Percentiles rank a stretch among this genome's conserved stretches.
phyloP scores from a whole-genome alignment of 345 rosid species.

The Murraya paniculata region DNA sequence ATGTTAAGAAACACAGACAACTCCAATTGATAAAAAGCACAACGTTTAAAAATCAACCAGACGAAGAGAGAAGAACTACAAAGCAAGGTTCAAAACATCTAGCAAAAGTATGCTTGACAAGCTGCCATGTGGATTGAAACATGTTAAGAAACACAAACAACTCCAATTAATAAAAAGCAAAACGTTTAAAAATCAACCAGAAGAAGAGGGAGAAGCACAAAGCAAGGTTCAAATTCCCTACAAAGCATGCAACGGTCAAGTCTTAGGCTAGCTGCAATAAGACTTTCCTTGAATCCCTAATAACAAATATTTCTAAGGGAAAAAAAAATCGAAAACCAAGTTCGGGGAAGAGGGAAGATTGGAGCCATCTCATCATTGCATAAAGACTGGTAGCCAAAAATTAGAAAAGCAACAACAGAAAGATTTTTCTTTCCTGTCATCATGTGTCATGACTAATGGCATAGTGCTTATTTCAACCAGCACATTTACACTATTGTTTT shows the following conservation, averaged over 20 bases:
- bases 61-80: background rate
- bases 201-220: background rate
- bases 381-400: background rate
- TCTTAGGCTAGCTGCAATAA: background rate
- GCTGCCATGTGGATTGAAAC: conserved; percentile 14
- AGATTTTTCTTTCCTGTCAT: background rate
- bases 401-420: background rate
- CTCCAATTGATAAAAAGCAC: background rate
- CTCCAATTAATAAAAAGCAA: background rate
- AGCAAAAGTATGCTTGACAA: conserved; percentile 25
- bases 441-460: background rate
- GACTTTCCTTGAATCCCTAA: background rate
- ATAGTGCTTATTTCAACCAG: background rate
- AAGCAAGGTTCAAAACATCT: background rate
- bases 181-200: background rate
- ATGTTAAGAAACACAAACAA: background rate
- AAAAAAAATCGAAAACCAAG: background rate
- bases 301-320: background rate
- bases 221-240: background rate
- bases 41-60: background rate
- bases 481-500: background rate
- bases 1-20: background rate
- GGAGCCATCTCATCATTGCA: background rate
- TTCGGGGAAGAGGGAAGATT: background rate
- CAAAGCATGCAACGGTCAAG: background rate